phyloP scores from a whole-genome alignment of 1,284 basidiomycete species.

The Athelia psychrophila region DNA sequence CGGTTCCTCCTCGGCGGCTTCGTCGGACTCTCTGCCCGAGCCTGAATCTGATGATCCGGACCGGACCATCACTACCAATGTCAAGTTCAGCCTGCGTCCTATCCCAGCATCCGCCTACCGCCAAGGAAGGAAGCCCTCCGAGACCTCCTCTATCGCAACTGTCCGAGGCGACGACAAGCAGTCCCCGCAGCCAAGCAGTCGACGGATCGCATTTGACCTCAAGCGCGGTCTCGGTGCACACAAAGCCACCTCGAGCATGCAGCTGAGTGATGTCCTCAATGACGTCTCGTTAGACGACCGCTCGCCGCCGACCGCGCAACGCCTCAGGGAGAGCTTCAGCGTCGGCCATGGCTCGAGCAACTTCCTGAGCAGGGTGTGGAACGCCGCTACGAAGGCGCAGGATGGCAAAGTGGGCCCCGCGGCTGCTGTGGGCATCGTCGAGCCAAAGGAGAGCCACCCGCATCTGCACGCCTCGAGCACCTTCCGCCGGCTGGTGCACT shows the following conservation, averaged over 20 bases:
- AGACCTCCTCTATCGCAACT: constrained; percentile 52
- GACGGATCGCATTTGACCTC: constrained; percentile 4
- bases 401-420: constrained; percentile 23
- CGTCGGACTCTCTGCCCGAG: constrained; percentile 46
- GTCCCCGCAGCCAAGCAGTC: constrained; percentile 18
- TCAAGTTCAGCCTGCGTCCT: constrained; percentile 35
- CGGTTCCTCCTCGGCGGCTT: constrained; percentile 56
- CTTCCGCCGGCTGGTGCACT: constrained; percentile 36
- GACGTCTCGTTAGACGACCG: constrained; percentile 6
- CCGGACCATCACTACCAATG: constrained; percentile 15
- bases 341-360: constrained; percentile 30
- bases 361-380: constrained; percentile 69
- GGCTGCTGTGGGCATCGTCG: constrained; percentile 28
- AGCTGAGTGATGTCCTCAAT: neutral
- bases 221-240: neutral
- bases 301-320: constrained; percentile 1
- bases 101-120: constrained; percentile 43
- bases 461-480: constrained; percentile 23
- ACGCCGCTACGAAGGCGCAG: constrained; percentile 47
- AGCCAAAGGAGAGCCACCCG: constrained; percentile 25
- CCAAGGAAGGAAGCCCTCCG: constrained; percentile 49
- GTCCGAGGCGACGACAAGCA: constrained; percentile 20
- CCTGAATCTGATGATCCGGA: constrained; percentile 42
- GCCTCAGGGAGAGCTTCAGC: constrained; percentile 24
- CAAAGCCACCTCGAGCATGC: neutral